These are phyloP conservation scores for Colletotrichum gloeosporioides DNA, from an alignment of 2,329 filamentous ascomycete genomes.

Conservation along the genomic window DNA sequence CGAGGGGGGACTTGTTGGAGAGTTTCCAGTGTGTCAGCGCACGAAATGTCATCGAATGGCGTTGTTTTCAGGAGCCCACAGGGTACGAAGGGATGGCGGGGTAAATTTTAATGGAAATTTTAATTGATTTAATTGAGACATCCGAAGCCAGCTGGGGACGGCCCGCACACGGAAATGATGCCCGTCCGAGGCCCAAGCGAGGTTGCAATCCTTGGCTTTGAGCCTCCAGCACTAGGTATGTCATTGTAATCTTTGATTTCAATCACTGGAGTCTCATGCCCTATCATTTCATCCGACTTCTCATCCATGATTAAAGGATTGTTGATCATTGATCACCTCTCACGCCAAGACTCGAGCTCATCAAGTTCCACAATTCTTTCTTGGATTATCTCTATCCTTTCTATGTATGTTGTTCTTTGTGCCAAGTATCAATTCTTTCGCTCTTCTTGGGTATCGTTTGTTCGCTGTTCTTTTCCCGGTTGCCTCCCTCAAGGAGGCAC, in stretches of 20 bases:
- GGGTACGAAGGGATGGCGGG: slow-evolving; percentile 5
- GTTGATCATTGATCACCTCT: not conserved
- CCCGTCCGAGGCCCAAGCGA: not conserved
- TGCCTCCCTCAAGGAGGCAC: not conserved
- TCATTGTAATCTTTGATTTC: not conserved
- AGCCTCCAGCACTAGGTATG: not conserved
- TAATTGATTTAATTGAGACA: slow-evolving; percentile 19
- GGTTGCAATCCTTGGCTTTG: not conserved
- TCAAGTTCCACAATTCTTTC: not conserved
- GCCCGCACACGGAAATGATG: slow-evolving; percentile 15
- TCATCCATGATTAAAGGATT: not conserved
- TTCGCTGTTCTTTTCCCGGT: not conserved
- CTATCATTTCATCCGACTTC: not conserved
- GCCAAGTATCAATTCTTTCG: slow-evolving; percentile 7
- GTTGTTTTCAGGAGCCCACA: slow-evolving; percentile 5
- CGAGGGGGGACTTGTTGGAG: not conserved
- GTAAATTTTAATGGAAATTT: slow-evolving; percentile 13
- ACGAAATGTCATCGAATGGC: slow-evolving; percentile 12
- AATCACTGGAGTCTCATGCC: not conserved
- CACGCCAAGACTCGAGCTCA: not conserved
- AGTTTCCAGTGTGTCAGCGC: slow-evolving; percentile 13
- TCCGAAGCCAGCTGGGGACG: slow-evolving; percentile 1
- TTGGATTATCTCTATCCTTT: slow-evolving; percentile 17
- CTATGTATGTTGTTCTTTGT: not conserved
- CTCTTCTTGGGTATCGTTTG: slow-evolving; percentile 11